Conservation (phyloP, 768 basidiomycete species). For the Clavulina sp. region DNA sequence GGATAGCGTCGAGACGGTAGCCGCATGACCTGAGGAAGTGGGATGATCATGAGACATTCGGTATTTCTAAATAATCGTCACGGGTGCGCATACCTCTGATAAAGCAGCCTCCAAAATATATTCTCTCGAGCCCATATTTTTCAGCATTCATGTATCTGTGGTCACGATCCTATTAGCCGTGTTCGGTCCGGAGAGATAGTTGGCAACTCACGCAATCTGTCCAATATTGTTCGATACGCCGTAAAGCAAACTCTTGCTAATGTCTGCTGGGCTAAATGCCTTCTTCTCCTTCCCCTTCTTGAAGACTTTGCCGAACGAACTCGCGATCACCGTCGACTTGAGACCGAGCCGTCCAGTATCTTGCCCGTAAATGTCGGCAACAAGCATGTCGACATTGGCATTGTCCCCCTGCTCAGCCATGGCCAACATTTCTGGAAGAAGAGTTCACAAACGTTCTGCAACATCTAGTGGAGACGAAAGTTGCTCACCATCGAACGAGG, state of each 20-base stretch:
- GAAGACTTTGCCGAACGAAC: conserved; percentile 97
- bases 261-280: conserved; percentile 85
- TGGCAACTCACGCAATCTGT: conserved; percentile 81
- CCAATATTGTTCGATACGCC: conserved; percentile 98
- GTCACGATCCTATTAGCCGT: not conserved
- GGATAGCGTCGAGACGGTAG: conserved; percentile 91
- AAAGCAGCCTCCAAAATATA: conserved; percentile 98
- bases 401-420: conserved; percentile 92
- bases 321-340: conserved; percentile 95
- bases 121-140: conserved; percentile 89
- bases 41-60: not conserved
- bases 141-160: conserved; percentile 97
- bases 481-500: conserved; percentile 83
- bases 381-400: conserved; percentile 89
- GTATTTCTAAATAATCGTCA: too few species aligned
- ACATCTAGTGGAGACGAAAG: not conserved
- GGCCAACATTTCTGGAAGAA: conserved; percentile 71
- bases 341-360: conserved; percentile 91
- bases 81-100: conserved; percentile 60
- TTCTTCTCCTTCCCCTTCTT: conserved; percentile 52
- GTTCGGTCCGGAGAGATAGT: not conserved
- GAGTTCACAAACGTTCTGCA: not conserved
- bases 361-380: conserved; percentile 98
- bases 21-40: conserved; percentile 59
- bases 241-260: conserved; percentile 84